A percentile compares a stretch with the other conserved stretches of the same genome.
Evolutionary conservation across 2,329 filamentous ascomycete genomes (phyloP).

Genomic region (Colletotrichum tropicicola): DNA sequence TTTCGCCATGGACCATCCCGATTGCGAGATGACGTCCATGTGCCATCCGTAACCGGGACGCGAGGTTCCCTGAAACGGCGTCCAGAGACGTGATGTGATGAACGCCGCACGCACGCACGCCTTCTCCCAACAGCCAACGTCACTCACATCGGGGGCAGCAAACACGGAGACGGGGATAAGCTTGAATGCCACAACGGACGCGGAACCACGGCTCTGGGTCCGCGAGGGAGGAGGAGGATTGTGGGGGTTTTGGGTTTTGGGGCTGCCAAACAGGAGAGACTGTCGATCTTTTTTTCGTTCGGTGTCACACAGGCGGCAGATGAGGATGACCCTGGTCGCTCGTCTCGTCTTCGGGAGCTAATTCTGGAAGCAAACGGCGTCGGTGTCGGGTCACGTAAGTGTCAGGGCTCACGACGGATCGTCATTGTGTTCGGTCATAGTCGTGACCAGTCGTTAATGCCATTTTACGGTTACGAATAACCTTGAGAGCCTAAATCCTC

Average conservation of each 20-base stretch:
- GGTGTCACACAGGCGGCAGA: neutral
- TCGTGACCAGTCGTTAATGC: neutral
- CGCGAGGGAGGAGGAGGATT: neutral
- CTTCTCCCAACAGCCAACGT: neutral
- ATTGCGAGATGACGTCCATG: neutral
- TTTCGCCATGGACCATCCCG: neutral
- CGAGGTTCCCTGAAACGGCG: neutral
- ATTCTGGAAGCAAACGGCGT: slow-evolving; percentile 1
- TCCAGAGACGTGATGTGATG: neutral
- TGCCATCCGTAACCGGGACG: slow-evolving; percentile 7
- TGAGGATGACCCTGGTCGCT: neutral
- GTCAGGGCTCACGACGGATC: neutral
- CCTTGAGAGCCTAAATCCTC: neutral
- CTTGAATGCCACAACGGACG: slow-evolving; percentile 3
- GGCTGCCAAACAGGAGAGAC: neutral
- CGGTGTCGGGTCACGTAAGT: too few relatives aligned
- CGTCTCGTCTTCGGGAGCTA: neutral
- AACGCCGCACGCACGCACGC: neutral
- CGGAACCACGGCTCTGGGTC: slow-evolving; percentile 4
- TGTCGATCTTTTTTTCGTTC: too few relatives aligned
- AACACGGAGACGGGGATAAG: too few relatives aligned
- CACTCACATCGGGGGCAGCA: neutral
- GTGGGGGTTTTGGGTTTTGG: slow-evolving; percentile 1
- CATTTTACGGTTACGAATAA: slow-evolving; percentile 2
- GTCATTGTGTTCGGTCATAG: neutral